phyloP scores from a whole-genome alignment of 75 land plant genomes.

The Pinus taeda region DNA sequence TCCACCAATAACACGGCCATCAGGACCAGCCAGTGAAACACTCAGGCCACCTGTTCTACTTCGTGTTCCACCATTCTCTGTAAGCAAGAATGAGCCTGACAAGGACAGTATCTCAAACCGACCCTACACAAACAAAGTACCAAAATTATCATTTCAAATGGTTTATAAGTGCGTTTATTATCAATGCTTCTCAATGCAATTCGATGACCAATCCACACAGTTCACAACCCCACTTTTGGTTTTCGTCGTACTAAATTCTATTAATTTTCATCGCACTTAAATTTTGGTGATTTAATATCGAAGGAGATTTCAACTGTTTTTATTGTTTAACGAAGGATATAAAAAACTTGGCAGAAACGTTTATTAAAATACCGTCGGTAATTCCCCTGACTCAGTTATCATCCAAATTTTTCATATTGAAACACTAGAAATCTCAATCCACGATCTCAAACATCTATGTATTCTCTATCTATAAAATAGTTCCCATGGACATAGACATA shows the following conservation, averaged over 20 bases:
- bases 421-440: no score
- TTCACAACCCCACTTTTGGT: background rate
- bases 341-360: background rate
- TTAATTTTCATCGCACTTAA: background rate
- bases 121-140: conserved; percentile 40
- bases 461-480: no score
- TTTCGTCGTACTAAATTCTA: background rate
- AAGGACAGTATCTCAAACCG: conserved; percentile 85
- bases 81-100: conserved; percentile 75
- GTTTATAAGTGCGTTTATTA: background rate
- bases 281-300: background rate
- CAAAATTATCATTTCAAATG: background rate
- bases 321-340: background rate
- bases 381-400: no score
- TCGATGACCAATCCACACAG: background rate
- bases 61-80: conserved; percentile 59
- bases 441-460: no score
- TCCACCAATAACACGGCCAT: conserved; percentile 84
- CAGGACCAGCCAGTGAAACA: conserved; percentile 73
- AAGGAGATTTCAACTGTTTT: background rate
- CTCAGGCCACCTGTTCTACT: conserved; percentile 86
- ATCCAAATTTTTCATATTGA: no score
- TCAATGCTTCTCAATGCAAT: no score
- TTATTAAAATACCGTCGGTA: no score
- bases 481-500: no score